Conservation (phyloP, 2,329 filamentous ascomycete genomes). For the Fonsecaea nubica region DNA sequence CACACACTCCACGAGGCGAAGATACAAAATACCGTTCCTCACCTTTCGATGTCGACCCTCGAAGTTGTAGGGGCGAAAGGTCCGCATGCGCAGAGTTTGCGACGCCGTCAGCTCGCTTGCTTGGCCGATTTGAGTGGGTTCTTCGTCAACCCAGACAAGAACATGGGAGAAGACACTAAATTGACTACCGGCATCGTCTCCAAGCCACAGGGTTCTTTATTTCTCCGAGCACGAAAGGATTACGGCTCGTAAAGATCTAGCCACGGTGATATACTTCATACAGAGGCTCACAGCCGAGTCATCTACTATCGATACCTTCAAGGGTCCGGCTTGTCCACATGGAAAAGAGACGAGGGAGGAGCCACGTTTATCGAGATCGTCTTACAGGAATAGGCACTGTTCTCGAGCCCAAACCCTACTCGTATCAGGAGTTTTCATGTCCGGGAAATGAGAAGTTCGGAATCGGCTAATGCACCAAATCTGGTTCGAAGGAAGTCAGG, state of each 20-base stretch:
- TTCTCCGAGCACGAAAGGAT: conserved; percentile 12
- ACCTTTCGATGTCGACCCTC: conserved; percentile 74
- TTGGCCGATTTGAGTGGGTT: conserved; percentile 68
- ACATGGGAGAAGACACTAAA: conserved; percentile 15
- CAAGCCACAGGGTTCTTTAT: conserved; percentile 17
- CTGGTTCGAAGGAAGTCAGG: background rate
- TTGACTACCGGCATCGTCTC: conserved; percentile 20
- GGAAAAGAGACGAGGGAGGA: background rate
- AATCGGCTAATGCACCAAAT: background rate
- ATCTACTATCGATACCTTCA: background rate
- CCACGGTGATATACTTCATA: background rate
- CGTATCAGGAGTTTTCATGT: background rate
- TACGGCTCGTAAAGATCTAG: conserved; percentile 19
- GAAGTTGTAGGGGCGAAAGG: conserved; percentile 40
- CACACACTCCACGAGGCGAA: conserved; percentile 57
- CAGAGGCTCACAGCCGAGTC: background rate
- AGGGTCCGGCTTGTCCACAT: background rate
- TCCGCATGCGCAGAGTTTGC: conserved; percentile 80
- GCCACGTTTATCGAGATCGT: background rate
- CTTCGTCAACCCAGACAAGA: conserved; percentile 19
- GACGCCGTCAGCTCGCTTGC: conserved; percentile 75
- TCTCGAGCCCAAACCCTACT: background rate
- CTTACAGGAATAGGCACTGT: background rate
- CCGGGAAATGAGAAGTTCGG: background rate
- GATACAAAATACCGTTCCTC: conserved; percentile 73